Evolutionary conservation across 129 eudicot species (phyloP).

Genomic region (Erigeron canadensis): DNA sequence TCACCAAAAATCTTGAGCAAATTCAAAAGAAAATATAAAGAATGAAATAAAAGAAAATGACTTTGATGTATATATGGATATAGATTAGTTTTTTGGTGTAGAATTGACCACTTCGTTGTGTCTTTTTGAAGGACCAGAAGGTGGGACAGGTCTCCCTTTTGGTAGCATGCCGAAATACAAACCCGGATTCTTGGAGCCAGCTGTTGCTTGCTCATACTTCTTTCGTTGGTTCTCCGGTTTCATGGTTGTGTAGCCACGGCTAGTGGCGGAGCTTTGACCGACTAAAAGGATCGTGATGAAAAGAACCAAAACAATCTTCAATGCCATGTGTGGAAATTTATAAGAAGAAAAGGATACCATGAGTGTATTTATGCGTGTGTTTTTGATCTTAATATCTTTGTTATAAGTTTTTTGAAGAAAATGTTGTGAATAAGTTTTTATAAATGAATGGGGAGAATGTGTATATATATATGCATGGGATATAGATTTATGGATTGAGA

Average conservation of each 20-base stretch:
- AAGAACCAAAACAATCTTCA: slow-evolving; percentile 20
- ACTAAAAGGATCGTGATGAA: slow-evolving; percentile 28
- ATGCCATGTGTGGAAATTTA: slow-evolving; percentile 13
- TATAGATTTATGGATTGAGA: not conserved
- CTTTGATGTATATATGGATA: not conserved
- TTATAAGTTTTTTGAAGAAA: slow-evolving; percentile 17
- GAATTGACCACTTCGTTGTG: slow-evolving; percentile 52
- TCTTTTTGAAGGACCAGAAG: slow-evolving; percentile 79
- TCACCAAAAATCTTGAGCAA: slow-evolving; percentile 30
- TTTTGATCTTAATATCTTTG: slow-evolving; percentile 1
- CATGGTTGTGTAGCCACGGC: slow-evolving; percentile 41
- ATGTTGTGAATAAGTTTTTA: slow-evolving; percentile 16
- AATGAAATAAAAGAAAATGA: slow-evolving; percentile 4
- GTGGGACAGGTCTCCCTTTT: slow-evolving; percentile 56
- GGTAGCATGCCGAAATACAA: slow-evolving; percentile 42
- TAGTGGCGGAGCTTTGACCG: slow-evolving; percentile 30
- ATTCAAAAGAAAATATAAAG: not conserved
- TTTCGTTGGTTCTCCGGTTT: slow-evolving; percentile 26
- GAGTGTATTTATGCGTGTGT: not conserved
- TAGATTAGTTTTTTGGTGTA: slow-evolving; percentile 22
- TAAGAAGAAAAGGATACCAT: slow-evolving; percentile 26
- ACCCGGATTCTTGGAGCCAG: slow-evolving; percentile 12
- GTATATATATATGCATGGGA: not conserved
- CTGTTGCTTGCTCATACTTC: slow-evolving; percentile 6
- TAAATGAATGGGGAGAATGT: not conserved